Percentiles rank a stretch among this genome's conserved stretches.
phyloP scores from a whole-genome alignment of 805 yeast genomes.

The Candida alai region DNA sequence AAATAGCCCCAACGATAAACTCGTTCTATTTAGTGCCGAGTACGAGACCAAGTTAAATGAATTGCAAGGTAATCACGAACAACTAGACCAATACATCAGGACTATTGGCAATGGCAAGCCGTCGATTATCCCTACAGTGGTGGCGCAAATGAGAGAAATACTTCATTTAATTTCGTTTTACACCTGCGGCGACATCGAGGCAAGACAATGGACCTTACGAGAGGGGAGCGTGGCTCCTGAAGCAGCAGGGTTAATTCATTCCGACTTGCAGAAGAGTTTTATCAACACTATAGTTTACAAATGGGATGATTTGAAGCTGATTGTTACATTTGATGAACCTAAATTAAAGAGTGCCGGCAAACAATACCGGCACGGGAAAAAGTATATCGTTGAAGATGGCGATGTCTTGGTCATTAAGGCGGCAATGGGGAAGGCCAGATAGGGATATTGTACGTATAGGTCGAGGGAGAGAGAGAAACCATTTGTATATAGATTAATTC shows the following conservation, averaged over 20 bases:
- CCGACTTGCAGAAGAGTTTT: slow-evolving; percentile 78
- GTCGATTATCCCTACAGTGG: slow-evolving; percentile 60
- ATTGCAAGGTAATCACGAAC: slow-evolving; percentile 17
- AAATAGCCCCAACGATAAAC: slow-evolving; percentile 56
- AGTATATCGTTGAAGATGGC: slow-evolving; percentile 77
- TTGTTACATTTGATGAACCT: slow-evolving; percentile 42
- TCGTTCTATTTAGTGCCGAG: slow-evolving; percentile 42
- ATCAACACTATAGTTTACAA: slow-evolving; percentile 73
- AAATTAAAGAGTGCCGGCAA: slow-evolving; percentile 55
- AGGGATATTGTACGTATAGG: slow-evolving; percentile 2
- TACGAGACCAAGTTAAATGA: slow-evolving; percentile 42
- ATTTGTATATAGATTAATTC: not conserved
- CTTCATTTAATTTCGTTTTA: slow-evolving; percentile 75
- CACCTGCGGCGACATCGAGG: slow-evolving; percentile 84
- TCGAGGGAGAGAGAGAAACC: slow-evolving; percentile 1
- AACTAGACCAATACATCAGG: slow-evolving; percentile 16
- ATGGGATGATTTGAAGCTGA: slow-evolving; percentile 49
- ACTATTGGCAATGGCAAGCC: slow-evolving; percentile 23
- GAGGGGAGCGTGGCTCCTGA: slow-evolving; percentile 75
- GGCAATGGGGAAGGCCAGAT: slow-evolving; percentile 51
- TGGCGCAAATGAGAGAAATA: slow-evolving; percentile 60
- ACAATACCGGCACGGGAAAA: slow-evolving; percentile 67
- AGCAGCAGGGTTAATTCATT: slow-evolving; percentile 89
- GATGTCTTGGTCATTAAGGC: slow-evolving; percentile 75
- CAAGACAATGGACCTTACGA: slow-evolving; percentile 85